Conservation (phyloP, 257 asterid genomes). For the Salvia miltiorrhiza region DNA sequence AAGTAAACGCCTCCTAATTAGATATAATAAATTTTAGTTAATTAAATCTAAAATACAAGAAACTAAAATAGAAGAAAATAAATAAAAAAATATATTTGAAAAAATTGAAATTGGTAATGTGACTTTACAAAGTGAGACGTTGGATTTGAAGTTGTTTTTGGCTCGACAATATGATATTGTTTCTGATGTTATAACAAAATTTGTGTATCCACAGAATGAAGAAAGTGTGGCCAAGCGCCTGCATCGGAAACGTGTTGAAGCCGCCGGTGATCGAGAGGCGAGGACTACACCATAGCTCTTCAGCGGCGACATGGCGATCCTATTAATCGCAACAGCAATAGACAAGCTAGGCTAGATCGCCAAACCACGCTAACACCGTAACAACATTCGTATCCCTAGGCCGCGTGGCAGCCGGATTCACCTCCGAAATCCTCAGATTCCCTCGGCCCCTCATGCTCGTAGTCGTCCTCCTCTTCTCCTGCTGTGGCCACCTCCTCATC, state of each 20-base stretch:
- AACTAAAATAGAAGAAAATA: too few relatives aligned
- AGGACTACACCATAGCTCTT: conserved; percentile 46
- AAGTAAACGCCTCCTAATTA: too few relatives aligned
- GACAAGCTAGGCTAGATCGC: conserved; percentile 48
- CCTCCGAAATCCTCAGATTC: conserved; percentile 40
- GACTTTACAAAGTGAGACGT: too few relatives aligned
- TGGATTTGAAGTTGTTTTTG: too few relatives aligned
- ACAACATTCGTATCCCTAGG: conserved; percentile 52
- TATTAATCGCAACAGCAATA: conserved; percentile 43
- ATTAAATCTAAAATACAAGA: too few relatives aligned
- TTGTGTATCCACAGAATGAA: too few relatives aligned
- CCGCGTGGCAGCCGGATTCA: conserved; percentile 39
- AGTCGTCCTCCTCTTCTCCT: conserved; percentile 31
- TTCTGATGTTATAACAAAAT: too few relatives aligned
- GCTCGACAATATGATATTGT: too few relatives aligned
- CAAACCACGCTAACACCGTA: conserved; percentile 34
- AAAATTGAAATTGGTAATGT: too few relatives aligned
- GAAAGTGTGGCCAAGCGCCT: background rate
- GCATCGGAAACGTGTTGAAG: conserved; percentile 26
- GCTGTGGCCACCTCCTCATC: conserved; percentile 46
- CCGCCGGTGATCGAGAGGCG: conserved; percentile 52
- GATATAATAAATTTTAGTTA: too few relatives aligned
- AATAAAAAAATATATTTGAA: too few relatives aligned
- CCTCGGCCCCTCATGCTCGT: conserved; percentile 48
- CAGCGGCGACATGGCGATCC: conserved; percentile 45